Evolutionary conservation across 2,329 filamentous ascomycete genomes (phyloP), one percentile per base, ranked within the genome.

Genomic region (Diaporthe amygdali): DNA sequence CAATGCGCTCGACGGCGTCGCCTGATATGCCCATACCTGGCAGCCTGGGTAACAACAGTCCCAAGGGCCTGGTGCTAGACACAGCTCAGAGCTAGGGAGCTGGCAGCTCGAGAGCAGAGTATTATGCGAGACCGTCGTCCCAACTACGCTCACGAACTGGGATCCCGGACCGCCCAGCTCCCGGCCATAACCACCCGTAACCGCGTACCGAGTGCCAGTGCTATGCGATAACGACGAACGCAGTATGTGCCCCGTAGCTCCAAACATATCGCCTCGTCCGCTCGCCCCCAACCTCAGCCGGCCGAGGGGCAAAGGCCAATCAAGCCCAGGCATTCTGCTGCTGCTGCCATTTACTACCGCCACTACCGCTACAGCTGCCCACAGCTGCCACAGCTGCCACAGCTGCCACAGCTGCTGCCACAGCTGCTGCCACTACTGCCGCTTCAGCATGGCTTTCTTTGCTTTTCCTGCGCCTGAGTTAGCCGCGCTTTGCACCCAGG

Each of bases 221-320:
- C 39, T 34, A 47, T 63, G 59, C 41, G 59, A 25, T 47, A 63
- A 47, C 59, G 41, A 63, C 59, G 34, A 63, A 63, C 59, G 32
- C 59, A 64, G 59, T 64, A 64, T 64, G 44, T 64, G 59, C 59
- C 49, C 41, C 59, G 59, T 64, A 49, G 59, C 59, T 64, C 59
- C 59, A 64, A 49, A 64, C 41, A 64, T 49, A 20, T 37, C 44
- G 59, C 59, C 44, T 64, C 44, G 20, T 9, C 30, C 44, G 34
- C 41, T 20, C 27, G 30, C 46, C 59, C 20, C 41, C 41, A 63
- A 47, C 10, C 9, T 63, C 41, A 17, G 59, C n/a, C 27, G 17
- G 41, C 2, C 20, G 59, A 37, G n/a, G 59, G 59, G 41, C 59
- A 22, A 64, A 49, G 7, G 37, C 30, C 8, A 49, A 10, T 30